Evolutionary conservation across 768 basidiomycete species (phyloP), one percentile per base, ranked within the genome.

Genomic region (Calocybe cyanea): DNA sequence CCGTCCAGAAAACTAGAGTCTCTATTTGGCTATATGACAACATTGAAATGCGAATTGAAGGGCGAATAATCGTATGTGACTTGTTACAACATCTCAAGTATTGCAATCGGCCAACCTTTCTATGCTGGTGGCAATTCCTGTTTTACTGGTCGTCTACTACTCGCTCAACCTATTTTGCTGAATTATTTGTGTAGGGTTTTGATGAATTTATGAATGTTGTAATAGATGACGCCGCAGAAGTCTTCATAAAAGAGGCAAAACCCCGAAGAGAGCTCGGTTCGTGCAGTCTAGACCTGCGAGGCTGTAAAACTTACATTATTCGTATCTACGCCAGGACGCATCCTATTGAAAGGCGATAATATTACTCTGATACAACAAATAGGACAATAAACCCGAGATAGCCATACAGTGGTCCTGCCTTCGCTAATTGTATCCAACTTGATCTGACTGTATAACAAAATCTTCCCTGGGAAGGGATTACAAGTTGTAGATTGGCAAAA

Each of bases 121-220:
- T 11, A 28, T 6, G 11, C 25, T 28, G 5, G 25, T 28, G 25
- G 6, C 25, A 11, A 5, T 28, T 11, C 6, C 25, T 11, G 11
- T 28, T 28, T 6, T 28, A 5, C 25, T 24, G 31, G 10, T 34
- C 19, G 19, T 19, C 20, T 30, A 4, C 24, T 15, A 42, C 23
- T 13, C 11, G 3, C 4, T 18, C 34, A 21, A 25, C 30, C 34
- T 32, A 19, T 23, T 28, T 28, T 32, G 24, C 17, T 46, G 20
- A 42, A 24, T 43, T 48, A 34, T 24, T 38, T 28, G 7, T 15
- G n/a, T 60, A 97, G 95, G 94, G 95, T 32, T 99, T 99, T 57
- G 95, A 99, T 62, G 95, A 99, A 65, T 99, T 97, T 69, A 99
- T 99, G 95, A 99, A 99, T 62, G 69, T 99, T 23, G 90, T 97